A percentile compares a stretch with the other conserved stretches of the same genome.
phyloP scores from a whole-genome alignment of 192 early-diverging fungal species.

The Umbelopsis isabellina region DNA sequence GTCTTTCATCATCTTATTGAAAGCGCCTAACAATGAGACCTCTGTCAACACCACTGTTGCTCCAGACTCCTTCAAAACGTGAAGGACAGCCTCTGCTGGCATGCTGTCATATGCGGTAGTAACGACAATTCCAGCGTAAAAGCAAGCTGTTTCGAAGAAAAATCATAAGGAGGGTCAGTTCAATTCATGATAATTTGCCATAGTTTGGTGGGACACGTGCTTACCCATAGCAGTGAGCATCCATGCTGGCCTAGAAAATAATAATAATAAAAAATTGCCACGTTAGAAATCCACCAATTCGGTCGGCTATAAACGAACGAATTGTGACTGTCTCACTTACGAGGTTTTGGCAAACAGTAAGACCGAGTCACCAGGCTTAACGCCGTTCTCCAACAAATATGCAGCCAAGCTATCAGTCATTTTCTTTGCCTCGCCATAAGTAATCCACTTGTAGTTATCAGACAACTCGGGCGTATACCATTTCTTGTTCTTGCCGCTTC shows the following conservation, averaged over 20 bases:
- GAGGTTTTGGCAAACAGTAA: conserved; percentile 53
- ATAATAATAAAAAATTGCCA: conserved; percentile 3
- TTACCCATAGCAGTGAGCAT: conserved; percentile 40
- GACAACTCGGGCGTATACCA: conserved; percentile 74
- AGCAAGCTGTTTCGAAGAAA: conserved; percentile 38
- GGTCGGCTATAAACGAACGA: not conserved
- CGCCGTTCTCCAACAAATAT: conserved; percentile 58
- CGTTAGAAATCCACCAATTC: not conserved
- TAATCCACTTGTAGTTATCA: conserved; percentile 69
- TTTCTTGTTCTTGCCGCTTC: conserved; percentile 56
- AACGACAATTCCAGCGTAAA: conserved; percentile 62
- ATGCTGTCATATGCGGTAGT: conserved; percentile 80
- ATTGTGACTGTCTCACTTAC: conserved; percentile 26
- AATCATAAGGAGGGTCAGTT: not conserved
- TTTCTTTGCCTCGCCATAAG: conserved; percentile 58
- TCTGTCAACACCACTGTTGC: conserved; percentile 52
- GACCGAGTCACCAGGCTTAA: conserved; percentile 46
- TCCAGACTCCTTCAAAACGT: conserved; percentile 57
- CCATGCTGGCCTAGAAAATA: conserved; percentile 26
- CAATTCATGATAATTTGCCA: not conserved
- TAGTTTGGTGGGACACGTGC: not conserved
- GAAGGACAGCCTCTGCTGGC: conserved; percentile 71
- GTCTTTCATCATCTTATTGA: conserved; percentile 39
- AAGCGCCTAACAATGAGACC: conserved; percentile 28
- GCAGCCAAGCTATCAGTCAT: conserved; percentile 48